Evolutionary conservation across 1,284 basidiomycete species (phyloP).

Genomic region (Ceratobasidium sp.): DNA sequence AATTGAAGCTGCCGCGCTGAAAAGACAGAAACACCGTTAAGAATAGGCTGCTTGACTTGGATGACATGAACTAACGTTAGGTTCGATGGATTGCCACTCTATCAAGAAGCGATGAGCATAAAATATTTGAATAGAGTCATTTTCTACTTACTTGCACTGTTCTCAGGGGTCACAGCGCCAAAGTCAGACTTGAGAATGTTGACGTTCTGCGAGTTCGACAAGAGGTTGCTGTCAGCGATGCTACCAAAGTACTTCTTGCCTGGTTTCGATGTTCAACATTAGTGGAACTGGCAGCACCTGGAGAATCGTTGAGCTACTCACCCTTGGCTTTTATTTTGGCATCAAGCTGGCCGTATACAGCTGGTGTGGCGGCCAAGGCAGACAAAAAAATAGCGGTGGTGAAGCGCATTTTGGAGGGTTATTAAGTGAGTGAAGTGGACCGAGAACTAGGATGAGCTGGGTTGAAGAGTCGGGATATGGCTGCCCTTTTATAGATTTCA

Average conservation of each 20-base stretch:
- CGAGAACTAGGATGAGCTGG: background rate
- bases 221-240: background rate
- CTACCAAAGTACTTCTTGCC: slow-evolving; percentile 39
- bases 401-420: slow-evolving; percentile 1
- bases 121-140: no score
- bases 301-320: background rate
- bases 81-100: slow-evolving; percentile 27
- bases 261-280: background rate
- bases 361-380: slow-evolving; percentile 6
- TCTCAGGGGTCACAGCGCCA: slow-evolving; percentile 17
- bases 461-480: background rate
- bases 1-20: slow-evolving; percentile 9
- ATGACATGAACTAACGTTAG: background rate
- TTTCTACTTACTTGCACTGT: slow-evolving; percentile 10
- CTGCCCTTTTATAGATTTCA: background rate
- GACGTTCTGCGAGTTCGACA: slow-evolving; percentile 14
- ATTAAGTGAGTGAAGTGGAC: background rate
- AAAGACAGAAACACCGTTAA: background rate
- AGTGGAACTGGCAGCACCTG: background rate
- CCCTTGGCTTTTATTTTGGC: slow-evolving; percentile 18
- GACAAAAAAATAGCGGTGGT: background rate
- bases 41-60: background rate
- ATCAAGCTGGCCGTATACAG: slow-evolving; percentile 16
- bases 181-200: slow-evolving; percentile 24
- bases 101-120: background rate